phyloP scores from a whole-genome alignment of 805 yeast genomes.

The Teunomyces lycoperdinae region DNA sequence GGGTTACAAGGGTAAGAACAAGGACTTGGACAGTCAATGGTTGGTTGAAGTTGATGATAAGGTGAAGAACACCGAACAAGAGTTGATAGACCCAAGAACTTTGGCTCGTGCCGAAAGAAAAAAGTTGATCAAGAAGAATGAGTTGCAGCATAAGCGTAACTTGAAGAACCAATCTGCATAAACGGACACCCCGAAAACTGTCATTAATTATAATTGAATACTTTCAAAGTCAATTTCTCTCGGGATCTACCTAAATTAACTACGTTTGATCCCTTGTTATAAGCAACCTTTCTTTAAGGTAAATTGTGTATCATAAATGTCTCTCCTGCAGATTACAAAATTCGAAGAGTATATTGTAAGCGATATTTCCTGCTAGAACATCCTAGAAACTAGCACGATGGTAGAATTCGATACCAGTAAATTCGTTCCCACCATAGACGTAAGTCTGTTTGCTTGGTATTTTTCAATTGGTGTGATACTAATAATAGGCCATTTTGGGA shows the following conservation, averaged over 20 bases:
- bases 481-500: constrained; percentile 61
- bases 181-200: neutral
- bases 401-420: constrained; percentile 23
- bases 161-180: constrained; percentile 36
- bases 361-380: neutral
- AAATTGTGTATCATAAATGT: constrained; percentile 1
- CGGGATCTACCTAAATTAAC: neutral
- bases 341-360: no score
- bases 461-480: constrained; percentile 9
- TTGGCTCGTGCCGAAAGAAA: constrained; percentile 80
- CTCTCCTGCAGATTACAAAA: neutral
- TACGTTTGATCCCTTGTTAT: neutral
- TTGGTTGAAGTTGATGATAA: constrained; percentile 88
- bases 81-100: constrained; percentile 83
- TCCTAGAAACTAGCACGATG: neutral
- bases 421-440: constrained; percentile 65
- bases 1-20: constrained; percentile 96
- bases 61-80: constrained; percentile 49
- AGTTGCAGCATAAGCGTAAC: constrained; percentile 80
- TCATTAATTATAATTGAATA: neutral
- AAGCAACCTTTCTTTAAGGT: neutral
- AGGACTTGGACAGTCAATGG: constrained; percentile 88
- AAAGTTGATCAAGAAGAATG: constrained; percentile 79
- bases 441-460: constrained; percentile 23
- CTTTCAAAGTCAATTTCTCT: neutral